These are phyloP conservation scores for Pogostemon cablin DNA, from an alignment of 257 asterid species.

Conservation along the genomic window DNA sequence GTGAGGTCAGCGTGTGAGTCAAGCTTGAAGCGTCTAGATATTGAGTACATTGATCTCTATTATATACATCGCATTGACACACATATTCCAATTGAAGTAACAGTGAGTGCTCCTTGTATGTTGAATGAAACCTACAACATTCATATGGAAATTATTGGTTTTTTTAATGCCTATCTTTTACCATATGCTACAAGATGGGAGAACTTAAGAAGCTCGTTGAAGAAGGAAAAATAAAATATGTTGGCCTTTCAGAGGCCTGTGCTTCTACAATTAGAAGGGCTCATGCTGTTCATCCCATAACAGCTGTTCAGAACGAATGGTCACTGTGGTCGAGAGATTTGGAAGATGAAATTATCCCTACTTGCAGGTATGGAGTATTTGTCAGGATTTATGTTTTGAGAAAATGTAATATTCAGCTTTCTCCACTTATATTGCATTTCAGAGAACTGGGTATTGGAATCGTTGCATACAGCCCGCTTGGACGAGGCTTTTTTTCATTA, in stretches of 20 bases:
- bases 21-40: slow-evolving; percentile 53
- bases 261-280: slow-evolving; percentile 73
- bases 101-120: slow-evolving; percentile 30
- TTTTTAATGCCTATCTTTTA: too few relatives aligned
- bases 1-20: slow-evolving; percentile 50
- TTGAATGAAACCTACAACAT: too few relatives aligned
- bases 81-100: slow-evolving; percentile 52
- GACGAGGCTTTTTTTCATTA: slow-evolving; percentile 37
- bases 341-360: background rate
- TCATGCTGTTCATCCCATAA: slow-evolving; percentile 67
- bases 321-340: slow-evolving; percentile 26
- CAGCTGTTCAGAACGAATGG: slow-evolving; percentile 67
- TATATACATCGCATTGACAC: slow-evolving; percentile 50
- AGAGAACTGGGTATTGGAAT: slow-evolving; percentile 50
- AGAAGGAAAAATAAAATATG: slow-evolving; percentile 66
- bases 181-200: slow-evolving; percentile 44
- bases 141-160: too few relatives aligned
- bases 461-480: slow-evolving; percentile 44
- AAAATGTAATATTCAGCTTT: too few relatives aligned
- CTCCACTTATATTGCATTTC: slow-evolving; percentile 15
- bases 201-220: slow-evolving; percentile 64
- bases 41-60: slow-evolving; percentile 55
- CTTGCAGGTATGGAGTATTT: background rate
- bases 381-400: too few relatives aligned
- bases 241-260: slow-evolving; percentile 73